These are phyloP conservation scores for Paraphaeosphaeria sporulosa DNA, from an alignment of 2,329 filamentous ascomycete genomes.

Conservation along the genomic window DNA sequence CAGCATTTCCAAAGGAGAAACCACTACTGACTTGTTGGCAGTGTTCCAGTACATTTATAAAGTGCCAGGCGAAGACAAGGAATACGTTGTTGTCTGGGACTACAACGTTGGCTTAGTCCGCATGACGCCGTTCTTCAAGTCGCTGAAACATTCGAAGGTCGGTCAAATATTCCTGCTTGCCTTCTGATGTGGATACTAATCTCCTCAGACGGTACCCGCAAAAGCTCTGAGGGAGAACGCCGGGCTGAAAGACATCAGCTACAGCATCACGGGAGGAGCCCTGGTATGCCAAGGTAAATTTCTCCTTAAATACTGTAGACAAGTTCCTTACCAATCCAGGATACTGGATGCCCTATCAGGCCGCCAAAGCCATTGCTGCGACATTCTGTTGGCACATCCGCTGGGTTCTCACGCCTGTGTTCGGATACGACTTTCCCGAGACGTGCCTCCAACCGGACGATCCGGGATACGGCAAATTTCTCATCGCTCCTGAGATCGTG, in stretches of 20 bases:
- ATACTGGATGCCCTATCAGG: constrained; percentile 95
- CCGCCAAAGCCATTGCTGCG: constrained; percentile 84
- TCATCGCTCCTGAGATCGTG: constrained; percentile 51
- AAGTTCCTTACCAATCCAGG: constrained; percentile 59
- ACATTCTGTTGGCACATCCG: constrained; percentile 90
- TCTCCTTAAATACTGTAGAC: not conserved
- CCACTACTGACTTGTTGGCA: constrained; percentile 47
- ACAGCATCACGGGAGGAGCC: constrained; percentile 93
- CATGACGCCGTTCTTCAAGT: constrained; percentile 95
- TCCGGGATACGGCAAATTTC: constrained; percentile 63
- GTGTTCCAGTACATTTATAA: constrained; percentile 87
- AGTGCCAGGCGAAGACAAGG: constrained; percentile 67
- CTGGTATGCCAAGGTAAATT: constrained; percentile 76
- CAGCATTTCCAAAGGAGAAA: not conserved
- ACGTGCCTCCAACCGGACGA: constrained; percentile 72
- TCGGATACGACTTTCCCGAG: constrained; percentile 80
- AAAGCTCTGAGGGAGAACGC: constrained; percentile 76
- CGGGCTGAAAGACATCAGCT: constrained; percentile 85
- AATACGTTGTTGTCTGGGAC: constrained; percentile 91
- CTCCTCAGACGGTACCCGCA: constrained; percentile 78
- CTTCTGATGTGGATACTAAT: constrained; percentile 20
- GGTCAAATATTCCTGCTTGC: constrained; percentile 25
- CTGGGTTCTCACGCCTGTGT: constrained; percentile 86
- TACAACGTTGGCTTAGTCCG: constrained; percentile 93
- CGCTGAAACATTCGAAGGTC: constrained; percentile 86